phyloP scores from a whole-genome alignment of 306 rosid genomes.

The Lagenaria siceraria region DNA sequence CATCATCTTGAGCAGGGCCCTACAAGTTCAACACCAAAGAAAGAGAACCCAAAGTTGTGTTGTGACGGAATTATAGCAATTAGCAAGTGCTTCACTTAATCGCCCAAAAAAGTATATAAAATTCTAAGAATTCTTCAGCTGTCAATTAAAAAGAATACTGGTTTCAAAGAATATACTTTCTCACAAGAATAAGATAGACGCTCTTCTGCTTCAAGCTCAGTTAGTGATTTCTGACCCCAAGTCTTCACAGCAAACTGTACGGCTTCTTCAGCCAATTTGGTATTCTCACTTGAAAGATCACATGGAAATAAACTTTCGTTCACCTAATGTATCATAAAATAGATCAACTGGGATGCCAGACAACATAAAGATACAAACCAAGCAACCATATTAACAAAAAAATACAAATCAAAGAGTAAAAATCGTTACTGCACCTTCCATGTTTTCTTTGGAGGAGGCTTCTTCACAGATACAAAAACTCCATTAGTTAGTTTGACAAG shows the following conservation, averaged over 20 bases:
- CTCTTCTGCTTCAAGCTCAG: slow-evolving; percentile 95
- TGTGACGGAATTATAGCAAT: neutral
- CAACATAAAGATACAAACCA: neutral
- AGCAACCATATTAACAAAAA: neutral
- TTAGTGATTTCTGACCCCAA: slow-evolving; percentile 84
- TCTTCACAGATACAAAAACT: slow-evolving; percentile 67
- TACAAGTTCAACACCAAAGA: slow-evolving; percentile 12
- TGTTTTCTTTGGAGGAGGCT: slow-evolving; percentile 64
- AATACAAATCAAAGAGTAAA: slow-evolving; percentile 5
- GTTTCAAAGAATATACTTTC: slow-evolving; percentile 39
- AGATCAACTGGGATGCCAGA: neutral
- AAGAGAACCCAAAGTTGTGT: neutral
- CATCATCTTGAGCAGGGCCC: slow-evolving; percentile 94
- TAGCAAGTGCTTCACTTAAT: neutral
- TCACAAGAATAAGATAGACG: slow-evolving; percentile 90
- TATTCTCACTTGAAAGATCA: slow-evolving; percentile 51
- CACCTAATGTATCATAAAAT: slow-evolving; percentile 39
- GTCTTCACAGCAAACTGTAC: slow-evolving; percentile 69
- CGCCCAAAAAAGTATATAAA: neutral
- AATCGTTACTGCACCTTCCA: slow-evolving; percentile 58
- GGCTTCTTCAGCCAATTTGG: slow-evolving; percentile 59
- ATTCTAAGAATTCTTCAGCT: neutral
- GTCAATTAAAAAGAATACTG: neutral
- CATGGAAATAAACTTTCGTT: slow-evolving; percentile 81
- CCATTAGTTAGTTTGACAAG: slow-evolving; percentile 77